These are phyloP conservation scores for Domatiomyces globalis DNA, from an alignment of 2,329 filamentous ascomycete genomes.

Conservation along the genomic window DNA sequence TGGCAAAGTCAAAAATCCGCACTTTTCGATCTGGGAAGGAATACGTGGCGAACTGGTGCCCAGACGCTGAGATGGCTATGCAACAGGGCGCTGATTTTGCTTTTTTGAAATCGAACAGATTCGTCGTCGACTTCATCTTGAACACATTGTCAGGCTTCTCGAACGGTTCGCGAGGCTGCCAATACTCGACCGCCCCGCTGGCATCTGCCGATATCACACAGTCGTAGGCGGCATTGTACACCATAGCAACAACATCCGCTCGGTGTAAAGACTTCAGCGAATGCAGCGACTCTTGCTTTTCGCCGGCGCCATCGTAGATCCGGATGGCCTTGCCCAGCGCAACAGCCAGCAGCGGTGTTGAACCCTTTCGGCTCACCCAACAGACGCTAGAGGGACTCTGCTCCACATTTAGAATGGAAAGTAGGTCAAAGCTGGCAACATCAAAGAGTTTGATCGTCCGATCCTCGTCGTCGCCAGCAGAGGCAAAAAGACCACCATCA, in stretches of 20 bases:
- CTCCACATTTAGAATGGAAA: constrained; percentile 67
- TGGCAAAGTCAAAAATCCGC: constrained; percentile 80
- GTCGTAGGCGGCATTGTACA: constrained; percentile 76
- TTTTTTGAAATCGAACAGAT: constrained; percentile 94
- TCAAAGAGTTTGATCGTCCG: constrained; percentile 42
- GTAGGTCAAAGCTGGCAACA: constrained; percentile 68
- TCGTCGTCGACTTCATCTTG: constrained; percentile 83
- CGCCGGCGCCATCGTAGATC: constrained; percentile 81
- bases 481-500: constrained; percentile 88
- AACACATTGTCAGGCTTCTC: constrained; percentile 90
- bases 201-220: constrained; percentile 85
- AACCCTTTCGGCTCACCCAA: constrained; percentile 79
- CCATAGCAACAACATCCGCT: constrained; percentile 66
- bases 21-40: constrained; percentile 91
- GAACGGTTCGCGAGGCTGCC: constrained; percentile 61
- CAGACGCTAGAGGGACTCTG: constrained; percentile 66
- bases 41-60: constrained; percentile 71
- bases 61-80: constrained; percentile 72
- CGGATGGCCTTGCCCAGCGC: constrained; percentile 64
- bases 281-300: constrained; percentile 61
- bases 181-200: constrained; percentile 92
- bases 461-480: constrained; percentile 47
- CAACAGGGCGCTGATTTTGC: constrained; percentile 71
- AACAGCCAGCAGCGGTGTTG: constrained; percentile 77
- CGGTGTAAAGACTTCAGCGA: constrained; percentile 68